Evolutionary conservation across 1,284 basidiomycete species (phyloP).

Genomic region (Ganoderma leucocontextum): DNA sequence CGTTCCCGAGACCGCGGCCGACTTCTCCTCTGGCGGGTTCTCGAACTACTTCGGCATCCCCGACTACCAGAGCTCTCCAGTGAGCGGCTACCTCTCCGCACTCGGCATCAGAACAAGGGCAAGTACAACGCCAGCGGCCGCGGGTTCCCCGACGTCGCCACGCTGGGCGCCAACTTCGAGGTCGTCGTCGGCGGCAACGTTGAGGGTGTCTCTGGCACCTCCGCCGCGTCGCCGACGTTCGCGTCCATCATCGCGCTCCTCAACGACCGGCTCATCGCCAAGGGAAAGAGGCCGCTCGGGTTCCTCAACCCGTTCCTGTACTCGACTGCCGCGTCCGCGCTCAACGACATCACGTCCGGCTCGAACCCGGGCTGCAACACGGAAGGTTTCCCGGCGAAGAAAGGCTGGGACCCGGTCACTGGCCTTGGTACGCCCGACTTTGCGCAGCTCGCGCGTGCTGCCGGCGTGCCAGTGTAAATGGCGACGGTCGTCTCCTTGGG

Average conservation of each 20-base stretch:
- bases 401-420: conserved; percentile 48
- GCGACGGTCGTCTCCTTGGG: no score
- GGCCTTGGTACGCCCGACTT: conserved; percentile 45
- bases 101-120: conserved; percentile 42
- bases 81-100: conserved; percentile 42
- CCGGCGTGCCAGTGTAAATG: conserved; percentile 25
- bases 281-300: conserved; percentile 53
- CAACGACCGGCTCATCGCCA: conserved; percentile 56
- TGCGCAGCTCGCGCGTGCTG: conserved; percentile 26
- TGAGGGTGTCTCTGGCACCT: conserved; percentile 58
- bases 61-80: conserved; percentile 49
- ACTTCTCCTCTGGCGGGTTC: conserved; percentile 58
- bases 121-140: conserved; percentile 42
- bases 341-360: conserved; percentile 52
- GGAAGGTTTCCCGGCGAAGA: conserved; percentile 45
- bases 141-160: conserved; percentile 44
- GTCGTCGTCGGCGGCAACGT: conserved; percentile 40
- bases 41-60: conserved; percentile 54
- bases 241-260: conserved; percentile 62
- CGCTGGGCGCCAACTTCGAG: conserved; percentile 41
- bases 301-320: conserved; percentile 60
- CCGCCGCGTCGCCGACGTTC: conserved; percentile 59
- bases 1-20: conserved; percentile 59
- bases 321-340: conserved; percentile 39
- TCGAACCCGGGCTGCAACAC: conserved; percentile 45